phyloP scores from a whole-genome alignment of 1,284 basidiomycete species.

The Cutaneotrichosporon dermatis region DNA sequence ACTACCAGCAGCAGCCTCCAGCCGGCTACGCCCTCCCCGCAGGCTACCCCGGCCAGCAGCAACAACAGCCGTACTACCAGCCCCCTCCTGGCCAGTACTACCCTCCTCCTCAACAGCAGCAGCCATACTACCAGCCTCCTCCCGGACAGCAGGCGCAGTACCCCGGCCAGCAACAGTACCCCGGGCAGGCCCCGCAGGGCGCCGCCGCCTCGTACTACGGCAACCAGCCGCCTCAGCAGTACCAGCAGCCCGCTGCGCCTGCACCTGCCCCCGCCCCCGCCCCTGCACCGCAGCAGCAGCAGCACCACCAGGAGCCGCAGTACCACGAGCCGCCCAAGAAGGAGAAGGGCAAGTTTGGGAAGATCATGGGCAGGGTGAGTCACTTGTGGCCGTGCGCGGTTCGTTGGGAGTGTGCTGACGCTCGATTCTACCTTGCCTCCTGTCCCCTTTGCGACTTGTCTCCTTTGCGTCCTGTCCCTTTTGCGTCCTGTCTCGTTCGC shows the following conservation, averaged over 20 bases:
- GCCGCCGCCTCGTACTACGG: too few relatives aligned
- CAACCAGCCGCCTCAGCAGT: not conserved
- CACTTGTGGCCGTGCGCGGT: too few relatives aligned
- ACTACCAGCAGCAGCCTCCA: not conserved
- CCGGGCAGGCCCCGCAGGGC: too few relatives aligned
- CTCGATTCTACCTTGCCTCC: too few relatives aligned
- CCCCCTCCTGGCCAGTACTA: not conserved
- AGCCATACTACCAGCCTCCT: constrained; percentile 1
- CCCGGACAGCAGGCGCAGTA: not conserved
- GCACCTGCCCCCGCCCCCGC: too few relatives aligned
- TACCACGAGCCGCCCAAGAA: not conserved
- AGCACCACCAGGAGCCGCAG: not conserved
- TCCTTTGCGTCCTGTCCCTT: too few relatives aligned
- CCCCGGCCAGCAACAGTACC: too few relatives aligned
- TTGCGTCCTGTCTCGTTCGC: too few relatives aligned
- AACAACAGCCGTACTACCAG: constrained; percentile 7
- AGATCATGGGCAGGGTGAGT: too few relatives aligned
- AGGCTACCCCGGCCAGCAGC: not conserved
- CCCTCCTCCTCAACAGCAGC: not conserved
- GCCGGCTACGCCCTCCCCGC: not conserved
- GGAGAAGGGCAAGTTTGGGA: too few relatives aligned
- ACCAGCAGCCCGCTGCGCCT: not conserved
- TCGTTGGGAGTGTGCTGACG: too few relatives aligned
- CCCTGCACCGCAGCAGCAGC: not conserved
- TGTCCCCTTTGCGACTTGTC: too few relatives aligned